Evolutionary conservation across 169 alveolate genomes (phyloP).

Genomic region (Cryptosporidium felis): DNA sequence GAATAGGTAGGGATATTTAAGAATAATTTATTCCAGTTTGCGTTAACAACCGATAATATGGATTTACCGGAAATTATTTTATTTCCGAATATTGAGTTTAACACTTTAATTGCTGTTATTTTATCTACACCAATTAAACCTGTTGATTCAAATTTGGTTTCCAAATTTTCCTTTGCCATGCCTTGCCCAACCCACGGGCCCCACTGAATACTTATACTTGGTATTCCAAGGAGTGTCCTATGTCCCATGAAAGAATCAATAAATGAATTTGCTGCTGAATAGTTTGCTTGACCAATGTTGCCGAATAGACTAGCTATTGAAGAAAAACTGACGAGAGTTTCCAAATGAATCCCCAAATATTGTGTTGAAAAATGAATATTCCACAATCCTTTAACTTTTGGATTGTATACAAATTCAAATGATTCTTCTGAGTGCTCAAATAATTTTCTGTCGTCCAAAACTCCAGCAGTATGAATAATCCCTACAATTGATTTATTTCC

Average conservation of each 20-base stretch:
- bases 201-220: constrained; percentile 51
- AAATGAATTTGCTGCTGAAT: constrained; percentile 63
- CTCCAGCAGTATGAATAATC: constrained; percentile 80
- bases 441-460: constrained; percentile 75
- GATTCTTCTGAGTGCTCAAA: constrained; percentile 70
- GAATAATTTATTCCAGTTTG: constrained; percentile 17
- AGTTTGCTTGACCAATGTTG: constrained; percentile 55
- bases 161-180: constrained; percentile 21
- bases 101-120: constrained; percentile 9
- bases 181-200: constrained; percentile 70
- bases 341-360: background rate
- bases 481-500: constrained; percentile 68
- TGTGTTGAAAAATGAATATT: constrained; percentile 19
- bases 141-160: constrained; percentile 16
- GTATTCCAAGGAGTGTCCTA: constrained; percentile 26
- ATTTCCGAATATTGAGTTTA: background rate
- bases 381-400: constrained; percentile 75
- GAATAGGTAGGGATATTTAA: constrained; percentile 2
- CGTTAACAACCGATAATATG: constrained; percentile 1
- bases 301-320: constrained; percentile 49
- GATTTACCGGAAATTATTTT: background rate
- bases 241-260: constrained; percentile 56
- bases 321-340: constrained; percentile 22
- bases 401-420: constrained; percentile 74
- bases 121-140: constrained; percentile 52